Conservation (phyloP, 768 basidiomycete genomes). For the Leccinum barrowsii region DNA sequence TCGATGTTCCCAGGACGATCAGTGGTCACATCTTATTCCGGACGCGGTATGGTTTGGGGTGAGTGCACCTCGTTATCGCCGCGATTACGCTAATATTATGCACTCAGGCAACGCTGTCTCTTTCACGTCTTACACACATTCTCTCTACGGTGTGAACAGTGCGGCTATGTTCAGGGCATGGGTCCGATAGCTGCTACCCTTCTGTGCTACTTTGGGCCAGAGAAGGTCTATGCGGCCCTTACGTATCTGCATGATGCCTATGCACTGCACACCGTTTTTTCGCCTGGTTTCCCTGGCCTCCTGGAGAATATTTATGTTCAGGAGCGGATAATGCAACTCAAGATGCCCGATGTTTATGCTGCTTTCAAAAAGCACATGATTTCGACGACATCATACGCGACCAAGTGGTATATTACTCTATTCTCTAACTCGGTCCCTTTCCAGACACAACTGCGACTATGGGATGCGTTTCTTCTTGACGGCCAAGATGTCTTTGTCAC, state of each 20-base stretch:
- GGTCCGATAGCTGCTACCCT: conserved; percentile 94
- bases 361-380: conserved; percentile 88
- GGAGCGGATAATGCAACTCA: conserved; percentile 79
- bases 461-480: conserved; percentile 92
- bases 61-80: conserved; percentile 30
- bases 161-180: conserved; percentile 99
- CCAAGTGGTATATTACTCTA: conserved; percentile 99
- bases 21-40: conserved; percentile 92
- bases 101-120: conserved; percentile 79
- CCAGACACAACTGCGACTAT: conserved; percentile 88
- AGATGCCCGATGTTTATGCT: conserved; percentile 87
- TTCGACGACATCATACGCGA: conserved; percentile 91
- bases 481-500: conserved; percentile 87
- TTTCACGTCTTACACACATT: conserved; percentile 95
- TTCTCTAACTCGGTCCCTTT: conserved; percentile 96
- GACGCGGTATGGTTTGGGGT: conserved; percentile 96
- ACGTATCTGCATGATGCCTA: conserved; percentile 89
- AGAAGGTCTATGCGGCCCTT: conserved; percentile 79
- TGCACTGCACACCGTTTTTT: conserved; percentile 83
- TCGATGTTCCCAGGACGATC: conserved; percentile 96
- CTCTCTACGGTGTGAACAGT: conserved; percentile 76
- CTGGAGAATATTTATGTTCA: conserved; percentile 96
- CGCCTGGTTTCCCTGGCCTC: conserved; percentile 92
- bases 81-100: conserved; percentile 9
- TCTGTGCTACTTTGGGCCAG: conserved; percentile 89